Base-by-base conservation (phyloP, 306 rosid species). In the Echinosophora koreensis region DNA sequence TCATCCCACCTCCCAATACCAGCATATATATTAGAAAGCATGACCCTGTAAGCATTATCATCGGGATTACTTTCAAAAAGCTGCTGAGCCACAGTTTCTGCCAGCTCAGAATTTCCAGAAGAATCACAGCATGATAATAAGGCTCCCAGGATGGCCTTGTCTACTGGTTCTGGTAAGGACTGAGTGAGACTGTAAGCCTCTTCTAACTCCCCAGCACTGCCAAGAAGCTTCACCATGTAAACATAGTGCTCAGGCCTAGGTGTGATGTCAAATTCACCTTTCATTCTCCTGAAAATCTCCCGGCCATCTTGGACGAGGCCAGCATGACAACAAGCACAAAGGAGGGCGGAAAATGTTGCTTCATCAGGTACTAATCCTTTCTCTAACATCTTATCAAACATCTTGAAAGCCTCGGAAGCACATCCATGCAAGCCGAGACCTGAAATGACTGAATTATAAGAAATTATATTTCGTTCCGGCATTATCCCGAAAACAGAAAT, bases 151-250 rank as follows among this genome's bases (percentile, higher is more conserved):
- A 95, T 87, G 82, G 93, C 93, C 80, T 82, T 71, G 69, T 92
- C 97, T 64, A 90, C 88, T 39, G 97, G 97, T 74, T 95, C 82
- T 52, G 90, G 85, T 66, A 95, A 86, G 77, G 93, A 83, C 55
- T 18, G 86, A 28, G 73, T 57, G 69, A 95, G 87, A 71, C 80
- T 61, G 85, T 88, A 89, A 82, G 98, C 97, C 87, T 90, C 93
- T 78, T 89, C 97, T 72, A 89, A 80, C 76, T 76, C 80, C 41
- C 97, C 97, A 47, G 86, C 88, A 91, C 81, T 83, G 37, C 98
- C 98, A 38, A 95, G 88, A 84, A 90, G 97, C 82, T 89, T 95
- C 69, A 92, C 95, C 87, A 95, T 74, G 87, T 92, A 84, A 85
- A 95, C 97, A 83, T 84, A 86, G 81, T 95, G 98, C 59, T 92